phyloP scores from a whole-genome alignment of 805 yeast genomes.

The Kodamaea leandrae region DNA sequence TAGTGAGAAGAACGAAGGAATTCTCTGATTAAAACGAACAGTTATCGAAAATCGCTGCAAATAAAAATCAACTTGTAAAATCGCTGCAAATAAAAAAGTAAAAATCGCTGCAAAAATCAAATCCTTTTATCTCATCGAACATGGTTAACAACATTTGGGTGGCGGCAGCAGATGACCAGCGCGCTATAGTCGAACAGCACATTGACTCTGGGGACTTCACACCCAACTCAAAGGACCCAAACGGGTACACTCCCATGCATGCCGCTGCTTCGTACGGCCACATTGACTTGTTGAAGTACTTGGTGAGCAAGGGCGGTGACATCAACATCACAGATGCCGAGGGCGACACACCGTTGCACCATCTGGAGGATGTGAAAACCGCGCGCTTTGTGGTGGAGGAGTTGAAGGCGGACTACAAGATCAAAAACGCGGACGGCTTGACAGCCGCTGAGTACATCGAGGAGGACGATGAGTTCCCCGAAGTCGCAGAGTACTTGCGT shows the following conservation, averaged over 20 bases:
- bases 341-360: constrained; percentile 95
- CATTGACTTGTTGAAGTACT: constrained; percentile 55
- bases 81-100: too few relatives aligned
- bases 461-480: constrained; percentile 85
- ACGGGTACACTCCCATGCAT: constrained; percentile 95
- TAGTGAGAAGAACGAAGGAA: too few relatives aligned
- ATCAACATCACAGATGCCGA: constrained; percentile 80
- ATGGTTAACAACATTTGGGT: constrained; percentile 73
- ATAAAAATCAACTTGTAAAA: too few relatives aligned
- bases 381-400: constrained; percentile 69
- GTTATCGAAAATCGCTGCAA: too few relatives aligned
- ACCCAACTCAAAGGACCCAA: constrained; percentile 78
- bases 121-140: neutral
- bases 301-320: constrained; percentile 64
- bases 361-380: constrained; percentile 66
- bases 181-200: constrained; percentile 53
- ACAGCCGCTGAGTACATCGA: constrained; percentile 72
- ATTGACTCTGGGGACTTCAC: constrained; percentile 51
- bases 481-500: constrained; percentile 62
- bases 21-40: too few relatives aligned
- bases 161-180: constrained; percentile 85
- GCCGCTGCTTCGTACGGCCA: constrained; percentile 97
- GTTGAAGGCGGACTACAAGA: constrained; percentile 61
- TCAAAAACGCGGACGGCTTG: constrained; percentile 69
- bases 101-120: too few relatives aligned